Base-by-base conservation (phyloP, 2,329 filamentous ascomycete genomes). In the Aspergillus proliferans region DNA sequence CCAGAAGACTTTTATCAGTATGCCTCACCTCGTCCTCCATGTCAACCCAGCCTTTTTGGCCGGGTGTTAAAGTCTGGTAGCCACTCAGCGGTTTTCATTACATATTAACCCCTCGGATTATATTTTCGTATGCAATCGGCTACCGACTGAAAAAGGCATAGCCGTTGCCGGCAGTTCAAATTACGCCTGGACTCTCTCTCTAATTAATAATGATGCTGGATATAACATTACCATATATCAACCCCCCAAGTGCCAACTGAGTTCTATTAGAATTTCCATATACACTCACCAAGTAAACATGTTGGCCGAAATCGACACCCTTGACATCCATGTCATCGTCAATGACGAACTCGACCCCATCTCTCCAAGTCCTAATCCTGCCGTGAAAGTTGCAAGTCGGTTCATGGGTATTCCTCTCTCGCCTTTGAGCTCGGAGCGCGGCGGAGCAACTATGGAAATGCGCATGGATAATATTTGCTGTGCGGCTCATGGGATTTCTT, bases 331-430 rank as follows among this genome's bases (percentile, higher is more conserved):
- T 24, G 44, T 43, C 7, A 39, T 47, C 30, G 30, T 50, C 22
- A 47, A 46, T 43, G 39, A 50, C 19, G 45, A 50, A 24, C 38
- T 50, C 22, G 43, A 49, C 28, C 47, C 47, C 33, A 49, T 49
- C 6, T 49, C 43, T 6, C 43, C 47, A 10, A 45, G 47, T 19
- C 36, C 26, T 3, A 43, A 43, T 18, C 14, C 39, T 8, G 28
- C 48, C 15, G 48, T 50, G n/a, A 22, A 50, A 19, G 45, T 44
- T 5, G 28, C 48, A 14, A 50, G 48, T 40, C 38, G 44, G 12
- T 50, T 45, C 10, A 47, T 50, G 48, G 44, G 45, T 3, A 50
- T 50, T 12, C 48, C 45, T 3, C 40, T 50, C 14, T 30, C 19
- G 9, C 48, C 45, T 2, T 19, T 50, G 10, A n/a, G 21, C 12